Evolutionary conservation across 208 protist species (phyloP).

Genomic region (Trypanosoma cruzi): DNA sequence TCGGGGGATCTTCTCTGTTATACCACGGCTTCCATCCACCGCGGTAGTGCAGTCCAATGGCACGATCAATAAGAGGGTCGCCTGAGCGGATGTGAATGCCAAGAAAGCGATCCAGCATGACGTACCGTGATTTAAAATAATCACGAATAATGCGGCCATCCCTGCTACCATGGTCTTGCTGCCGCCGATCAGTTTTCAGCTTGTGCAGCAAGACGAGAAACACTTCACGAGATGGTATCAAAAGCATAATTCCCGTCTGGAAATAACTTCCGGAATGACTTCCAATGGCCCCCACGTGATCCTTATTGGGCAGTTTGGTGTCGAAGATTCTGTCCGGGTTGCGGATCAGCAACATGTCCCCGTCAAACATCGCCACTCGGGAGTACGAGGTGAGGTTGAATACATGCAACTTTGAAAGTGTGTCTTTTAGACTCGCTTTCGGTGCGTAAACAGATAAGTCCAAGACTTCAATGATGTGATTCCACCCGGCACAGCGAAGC

Average conservation of each 20-base stretch:
- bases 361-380: slow-evolving; percentile 28
- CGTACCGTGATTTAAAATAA: slow-evolving; percentile 23
- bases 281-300: slow-evolving; percentile 24
- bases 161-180: background rate
- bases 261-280: slow-evolving; percentile 13
- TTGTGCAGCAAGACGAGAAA: slow-evolving; percentile 6
- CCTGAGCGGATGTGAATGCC: slow-evolving; percentile 14
- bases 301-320: slow-evolving; percentile 9
- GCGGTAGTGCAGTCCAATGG: slow-evolving; percentile 26
- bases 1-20: slow-evolving; percentile 19
- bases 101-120: slow-evolving; percentile 5
- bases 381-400: slow-evolving; percentile 28
- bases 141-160: slow-evolving; percentile 17
- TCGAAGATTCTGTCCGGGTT: slow-evolving; percentile 24
- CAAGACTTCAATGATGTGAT: slow-evolving; percentile 1
- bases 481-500: slow-evolving; percentile 21
- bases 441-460: slow-evolving; percentile 22
- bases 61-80: background rate
- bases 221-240: slow-evolving; percentile 13
- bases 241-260: slow-evolving; percentile 29
- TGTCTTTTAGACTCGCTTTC: slow-evolving; percentile 6
- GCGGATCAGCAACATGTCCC: slow-evolving; percentile 24
- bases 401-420: slow-evolving; percentile 27
- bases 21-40: slow-evolving; percentile 26
- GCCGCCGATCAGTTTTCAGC: background rate